A percentile compares a stretch with the other conserved stretches of the same genome.
These are phyloP conservation scores for Heritiera littoralis DNA, from an alignment of 345 rosid genomes.

Conservation along the genomic window DNA sequence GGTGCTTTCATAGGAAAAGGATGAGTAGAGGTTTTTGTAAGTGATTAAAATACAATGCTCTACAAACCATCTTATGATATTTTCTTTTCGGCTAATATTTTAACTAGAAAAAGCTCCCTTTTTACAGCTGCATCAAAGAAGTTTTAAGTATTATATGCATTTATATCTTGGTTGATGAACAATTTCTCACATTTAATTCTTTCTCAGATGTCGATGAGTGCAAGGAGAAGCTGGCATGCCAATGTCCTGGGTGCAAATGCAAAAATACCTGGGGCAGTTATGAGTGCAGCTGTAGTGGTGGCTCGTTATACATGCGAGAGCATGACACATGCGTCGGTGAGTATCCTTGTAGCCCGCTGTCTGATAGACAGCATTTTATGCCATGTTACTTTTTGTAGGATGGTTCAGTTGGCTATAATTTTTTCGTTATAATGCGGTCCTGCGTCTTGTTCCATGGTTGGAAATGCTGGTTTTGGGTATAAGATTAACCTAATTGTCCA, in stretches of 20 bases:
- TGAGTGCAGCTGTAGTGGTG: conserved; percentile 77
- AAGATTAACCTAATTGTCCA: not conserved
- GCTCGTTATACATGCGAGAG: conserved; percentile 75
- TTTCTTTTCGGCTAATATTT: not conserved
- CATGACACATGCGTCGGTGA: conserved; percentile 83
- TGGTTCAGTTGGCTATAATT: conserved; percentile 15
- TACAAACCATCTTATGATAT: not conserved
- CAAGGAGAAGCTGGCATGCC: conserved; percentile 72
- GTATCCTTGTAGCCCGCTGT: conserved; percentile 11
- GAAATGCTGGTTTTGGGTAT: not conserved
- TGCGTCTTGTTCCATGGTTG: not conserved
- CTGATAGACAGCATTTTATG: not conserved
- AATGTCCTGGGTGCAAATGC: conserved; percentile 70
- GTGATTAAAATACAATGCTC: not conserved
- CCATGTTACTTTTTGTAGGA: conserved; percentile 5
- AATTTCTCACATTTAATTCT: conserved; percentile 7
- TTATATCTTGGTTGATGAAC: not conserved
- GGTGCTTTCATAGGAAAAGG: not conserved
- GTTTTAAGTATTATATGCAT: not conserved
- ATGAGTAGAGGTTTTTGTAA: not conserved
- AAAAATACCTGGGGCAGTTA: conserved; percentile 90
- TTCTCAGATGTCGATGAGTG: conserved; percentile 74
- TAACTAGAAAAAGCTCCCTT: not conserved
- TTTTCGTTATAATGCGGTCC: not conserved
- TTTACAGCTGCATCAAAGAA: not conserved